Percentiles rank a stretch among this genome's conserved stretches.
Conservation (phyloP, 495 filamentous ascomycete genomes). For the Hypoxylon lenormandii region DNA sequence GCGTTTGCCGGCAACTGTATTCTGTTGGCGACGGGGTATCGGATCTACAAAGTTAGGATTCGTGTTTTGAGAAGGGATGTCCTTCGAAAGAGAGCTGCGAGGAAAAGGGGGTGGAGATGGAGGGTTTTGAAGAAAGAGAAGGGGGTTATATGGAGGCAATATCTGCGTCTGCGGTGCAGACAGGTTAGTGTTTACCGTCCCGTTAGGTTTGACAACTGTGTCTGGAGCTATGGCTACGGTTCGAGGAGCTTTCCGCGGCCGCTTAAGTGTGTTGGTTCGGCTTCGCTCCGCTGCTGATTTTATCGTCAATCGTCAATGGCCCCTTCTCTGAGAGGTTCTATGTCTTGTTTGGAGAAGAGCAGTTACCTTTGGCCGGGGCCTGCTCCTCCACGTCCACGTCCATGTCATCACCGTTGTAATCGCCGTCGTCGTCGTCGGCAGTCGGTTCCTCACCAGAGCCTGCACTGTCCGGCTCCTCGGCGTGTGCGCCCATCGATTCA, state of each 20-base stretch:
- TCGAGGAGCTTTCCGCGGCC: too few relatives aligned
- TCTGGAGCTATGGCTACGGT: too few relatives aligned
- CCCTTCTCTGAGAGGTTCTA: slow-evolving; percentile 12
- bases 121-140: too few relatives aligned
- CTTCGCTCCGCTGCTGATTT: slow-evolving; percentile 4
- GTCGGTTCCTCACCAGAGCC: slow-evolving; percentile 39
- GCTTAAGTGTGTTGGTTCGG: background rate
- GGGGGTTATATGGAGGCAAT: too few relatives aligned
- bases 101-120: too few relatives aligned
- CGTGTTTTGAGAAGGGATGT: background rate
- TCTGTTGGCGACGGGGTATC: slow-evolving; percentile 1
- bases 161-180: too few relatives aligned
- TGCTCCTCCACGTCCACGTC: slow-evolving; percentile 12
- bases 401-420: slow-evolving; percentile 38
- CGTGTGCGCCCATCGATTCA: slow-evolving; percentile 42
- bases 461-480: slow-evolving; percentile 34
- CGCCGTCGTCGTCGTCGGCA: slow-evolving; percentile 38
- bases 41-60: slow-evolving; percentile 20
- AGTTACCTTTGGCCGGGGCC: slow-evolving; percentile 9
- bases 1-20: background rate
- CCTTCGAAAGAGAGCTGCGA: too few relatives aligned
- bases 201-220: too few relatives aligned
- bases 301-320: slow-evolving; percentile 26
- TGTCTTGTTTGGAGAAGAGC: slow-evolving; percentile 1
- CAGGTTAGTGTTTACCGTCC: too few relatives aligned